Conservation (phyloP, 2,329 filamentous ascomycete genomes). For the Hymenoscyphus albidus region DNA sequence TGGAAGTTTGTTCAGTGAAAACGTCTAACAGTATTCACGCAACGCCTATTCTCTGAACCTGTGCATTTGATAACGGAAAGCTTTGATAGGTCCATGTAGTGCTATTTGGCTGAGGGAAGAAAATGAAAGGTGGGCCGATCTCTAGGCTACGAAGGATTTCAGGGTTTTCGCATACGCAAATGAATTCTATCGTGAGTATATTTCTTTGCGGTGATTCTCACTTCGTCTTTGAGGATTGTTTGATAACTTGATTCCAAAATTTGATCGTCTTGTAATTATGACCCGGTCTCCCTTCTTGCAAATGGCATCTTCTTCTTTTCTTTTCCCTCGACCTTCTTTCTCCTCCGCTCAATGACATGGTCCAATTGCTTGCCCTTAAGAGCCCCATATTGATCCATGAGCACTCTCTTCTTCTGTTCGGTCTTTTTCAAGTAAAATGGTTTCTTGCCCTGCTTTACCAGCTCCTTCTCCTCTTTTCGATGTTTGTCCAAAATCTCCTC, state of each 20-base stretch:
- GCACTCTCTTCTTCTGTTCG: conserved; percentile 82
- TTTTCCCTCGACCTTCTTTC: conserved; percentile 84
- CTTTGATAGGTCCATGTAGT: too few species aligned
- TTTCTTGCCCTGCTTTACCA: conserved; percentile 81
- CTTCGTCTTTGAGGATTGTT: not conserved
- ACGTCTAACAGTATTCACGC: too few species aligned
- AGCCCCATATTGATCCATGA: conserved; percentile 73
- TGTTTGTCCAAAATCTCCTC: conserved; percentile 69
- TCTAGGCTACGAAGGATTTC: not conserved
- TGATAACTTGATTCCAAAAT: not conserved
- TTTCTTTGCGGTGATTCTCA: not conserved
- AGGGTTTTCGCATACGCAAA: not conserved
- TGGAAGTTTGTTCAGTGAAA: too few species aligned
- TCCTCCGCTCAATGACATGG: conserved; percentile 75
- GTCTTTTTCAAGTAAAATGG: conserved; percentile 92
- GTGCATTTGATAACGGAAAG: too few species aligned
- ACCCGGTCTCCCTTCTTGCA: conserved; percentile 40
- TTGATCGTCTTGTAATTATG: not conserved
- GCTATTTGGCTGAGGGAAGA: too few species aligned
- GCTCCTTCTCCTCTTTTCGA: conserved; percentile 75
- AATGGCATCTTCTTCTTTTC: conserved; percentile 75
- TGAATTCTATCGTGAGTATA: not conserved
- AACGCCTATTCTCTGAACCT: too few species aligned
- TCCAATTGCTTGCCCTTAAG: conserved; percentile 86
- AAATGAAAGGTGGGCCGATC: not conserved